Evolutionary conservation across 2,329 filamentous ascomycete genomes (phyloP).

Genomic region (Aureobasidium sp.): DNA sequence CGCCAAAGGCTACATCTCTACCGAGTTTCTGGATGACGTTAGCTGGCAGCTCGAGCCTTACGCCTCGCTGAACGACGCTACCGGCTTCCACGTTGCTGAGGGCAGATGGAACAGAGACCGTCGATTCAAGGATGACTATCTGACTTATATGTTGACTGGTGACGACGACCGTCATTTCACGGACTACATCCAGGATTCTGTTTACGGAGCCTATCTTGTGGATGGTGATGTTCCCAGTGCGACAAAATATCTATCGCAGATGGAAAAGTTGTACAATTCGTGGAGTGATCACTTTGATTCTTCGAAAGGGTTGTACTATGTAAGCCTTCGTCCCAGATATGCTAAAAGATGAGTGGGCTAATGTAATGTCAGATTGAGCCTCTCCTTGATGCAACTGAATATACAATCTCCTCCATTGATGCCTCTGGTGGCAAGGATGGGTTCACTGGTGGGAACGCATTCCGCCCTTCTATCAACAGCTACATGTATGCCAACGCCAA

Average conservation of each 20-base stretch:
- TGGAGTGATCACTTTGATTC: slow-evolving; percentile 32
- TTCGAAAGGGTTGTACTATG: slow-evolving; percentile 34
- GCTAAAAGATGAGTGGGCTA: background rate
- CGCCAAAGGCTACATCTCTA: slow-evolving; percentile 34
- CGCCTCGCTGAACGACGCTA: slow-evolving; percentile 37
- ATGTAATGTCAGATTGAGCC: slow-evolving; percentile 27
- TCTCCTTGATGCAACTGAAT: slow-evolving; percentile 36
- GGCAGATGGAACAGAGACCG: slow-evolving; percentile 38
- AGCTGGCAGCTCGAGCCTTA: slow-evolving; percentile 35
- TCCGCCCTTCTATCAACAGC: slow-evolving; percentile 37
- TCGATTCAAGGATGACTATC: slow-evolving; percentile 36
- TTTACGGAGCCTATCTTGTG: slow-evolving; percentile 34
- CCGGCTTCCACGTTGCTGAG: slow-evolving; percentile 36
- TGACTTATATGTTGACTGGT: slow-evolving; percentile 32
- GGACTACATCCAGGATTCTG: slow-evolving; percentile 34
- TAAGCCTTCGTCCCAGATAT: slow-evolving; percentile 10
- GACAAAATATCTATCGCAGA: slow-evolving; percentile 25
- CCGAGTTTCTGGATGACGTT: slow-evolving; percentile 38
- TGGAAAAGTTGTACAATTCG: slow-evolving; percentile 30
- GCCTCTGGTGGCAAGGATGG: slow-evolving; percentile 33
- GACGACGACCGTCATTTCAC: slow-evolving; percentile 36
- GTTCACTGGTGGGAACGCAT: slow-evolving; percentile 33
- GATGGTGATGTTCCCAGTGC: slow-evolving; percentile 31
- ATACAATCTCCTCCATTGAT: slow-evolving; percentile 38
- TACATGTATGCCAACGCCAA: slow-evolving; percentile 37